These are phyloP conservation scores for Sporothrix mexicana DNA, from an alignment of 2,329 filamentous ascomycete genomes.

Conservation along the genomic window DNA sequence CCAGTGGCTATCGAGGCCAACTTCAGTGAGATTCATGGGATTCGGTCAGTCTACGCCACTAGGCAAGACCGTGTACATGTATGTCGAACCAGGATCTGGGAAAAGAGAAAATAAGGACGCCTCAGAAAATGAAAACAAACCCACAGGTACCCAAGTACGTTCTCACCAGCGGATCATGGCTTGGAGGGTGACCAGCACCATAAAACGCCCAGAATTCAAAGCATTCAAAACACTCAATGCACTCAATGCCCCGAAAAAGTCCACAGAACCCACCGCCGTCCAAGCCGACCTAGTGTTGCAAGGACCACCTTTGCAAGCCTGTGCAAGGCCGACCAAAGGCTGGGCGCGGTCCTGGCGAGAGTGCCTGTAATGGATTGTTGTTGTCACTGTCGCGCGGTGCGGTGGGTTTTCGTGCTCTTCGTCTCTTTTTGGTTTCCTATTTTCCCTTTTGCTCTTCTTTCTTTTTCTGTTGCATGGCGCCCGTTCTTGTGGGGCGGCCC, in stretches of 20 bases:
- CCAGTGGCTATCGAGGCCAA: background rate
- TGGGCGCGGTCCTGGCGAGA: background rate
- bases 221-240: no score
- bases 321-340: constrained; percentile 12
- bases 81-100: constrained; percentile 21
- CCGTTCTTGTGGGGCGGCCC: constrained; percentile 30
- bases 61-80: constrained; percentile 3
- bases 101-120: background rate
- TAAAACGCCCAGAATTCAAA: background rate
- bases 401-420: background rate
- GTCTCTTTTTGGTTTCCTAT: background rate
- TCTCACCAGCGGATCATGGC: background rate
- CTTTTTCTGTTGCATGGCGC: constrained; percentile 14
- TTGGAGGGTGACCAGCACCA: background rate
- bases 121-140: constrained; percentile 13
- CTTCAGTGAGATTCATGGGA: background rate
- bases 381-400: constrained; percentile 12
- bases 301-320: constrained; percentile 4
- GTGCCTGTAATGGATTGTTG: constrained; percentile 5
- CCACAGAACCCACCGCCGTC: background rate
- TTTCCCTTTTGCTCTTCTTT: background rate
- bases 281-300: background rate
- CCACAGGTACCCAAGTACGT: background rate
- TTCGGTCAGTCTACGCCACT: background rate
- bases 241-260: background rate